Percentiles rank a stretch among this genome's conserved stretches.
Evolutionary conservation across 2,329 filamentous ascomycete genomes (phyloP).

Genomic region (Fusarium solani-melongenae): DNA sequence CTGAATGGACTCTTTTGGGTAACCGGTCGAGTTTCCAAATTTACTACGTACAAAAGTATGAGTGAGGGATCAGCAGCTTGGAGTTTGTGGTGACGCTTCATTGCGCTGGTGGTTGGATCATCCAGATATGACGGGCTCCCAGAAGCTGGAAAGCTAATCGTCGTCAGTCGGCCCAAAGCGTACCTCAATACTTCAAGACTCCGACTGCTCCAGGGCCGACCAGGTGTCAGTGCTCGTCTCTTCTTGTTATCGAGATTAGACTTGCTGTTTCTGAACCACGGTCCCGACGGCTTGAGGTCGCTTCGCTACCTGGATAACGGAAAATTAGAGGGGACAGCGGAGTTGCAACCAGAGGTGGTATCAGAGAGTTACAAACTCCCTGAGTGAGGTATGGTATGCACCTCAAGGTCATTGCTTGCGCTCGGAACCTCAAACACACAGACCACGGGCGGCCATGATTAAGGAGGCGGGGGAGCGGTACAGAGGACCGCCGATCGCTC

Average conservation of each 20-base stretch:
- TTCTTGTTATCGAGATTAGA: background rate
- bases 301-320: conserved; percentile 5
- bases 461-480: background rate
- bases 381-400: background rate
- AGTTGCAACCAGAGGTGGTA: conserved; percentile 5
- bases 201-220: background rate
- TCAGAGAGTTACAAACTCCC: conserved; percentile 1
- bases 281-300: background rate
- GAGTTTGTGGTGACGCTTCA: background rate
- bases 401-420: background rate
- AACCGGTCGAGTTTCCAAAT: conserved; percentile 27
- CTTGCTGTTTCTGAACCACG: background rate
- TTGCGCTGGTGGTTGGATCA: background rate
- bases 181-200: background rate
- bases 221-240: background rate
- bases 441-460: background rate
- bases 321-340: background rate
- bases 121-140: background rate
- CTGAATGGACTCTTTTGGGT: conserved; percentile 23
- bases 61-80: conserved; percentile 6
- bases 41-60: conserved; percentile 24
- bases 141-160: background rate
- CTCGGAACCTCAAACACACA: conserved; percentile 6
- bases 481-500: background rate
- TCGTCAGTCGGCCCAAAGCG: background rate